Evolutionary conservation across 2,329 filamentous ascomycete species (phyloP).

Genomic region (Colletotrichum karsti): DNA sequence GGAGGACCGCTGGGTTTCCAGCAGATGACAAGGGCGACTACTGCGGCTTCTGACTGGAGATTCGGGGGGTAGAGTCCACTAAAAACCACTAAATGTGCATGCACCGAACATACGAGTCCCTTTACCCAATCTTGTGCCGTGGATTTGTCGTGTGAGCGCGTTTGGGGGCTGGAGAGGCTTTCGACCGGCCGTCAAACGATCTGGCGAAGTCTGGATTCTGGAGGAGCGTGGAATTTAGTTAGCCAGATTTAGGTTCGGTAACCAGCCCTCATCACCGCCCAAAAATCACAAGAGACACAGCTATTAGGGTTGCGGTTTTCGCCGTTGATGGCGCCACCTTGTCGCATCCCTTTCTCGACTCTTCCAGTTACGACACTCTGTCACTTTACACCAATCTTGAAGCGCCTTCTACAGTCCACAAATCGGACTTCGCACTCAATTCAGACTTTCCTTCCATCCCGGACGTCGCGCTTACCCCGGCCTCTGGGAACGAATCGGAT

Average conservation of each 20-base stretch:
- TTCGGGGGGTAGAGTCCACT: slow-evolving; percentile 23
- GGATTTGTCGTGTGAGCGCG: slow-evolving; percentile 26
- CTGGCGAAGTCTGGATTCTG: neutral
- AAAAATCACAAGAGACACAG: neutral
- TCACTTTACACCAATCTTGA: too few relatives aligned
- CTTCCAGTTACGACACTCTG: too few relatives aligned
- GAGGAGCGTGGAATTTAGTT: neutral
- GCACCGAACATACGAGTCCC: slow-evolving; percentile 19
- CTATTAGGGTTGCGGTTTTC: slow-evolving; percentile 14
- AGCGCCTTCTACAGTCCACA: too few relatives aligned
- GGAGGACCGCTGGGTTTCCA: slow-evolving; percentile 5
- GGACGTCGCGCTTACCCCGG: slow-evolving; percentile 16
- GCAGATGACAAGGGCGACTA: slow-evolving; percentile 6
- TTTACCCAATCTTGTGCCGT: slow-evolving; percentile 16
- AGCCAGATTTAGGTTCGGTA: neutral
- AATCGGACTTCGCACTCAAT: neutral
- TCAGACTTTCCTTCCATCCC: neutral
- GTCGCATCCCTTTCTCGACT: slow-evolving; percentile 2
- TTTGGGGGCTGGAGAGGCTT: slow-evolving; percentile 11
- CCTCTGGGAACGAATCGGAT: neutral
- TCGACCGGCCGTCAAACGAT: neutral
- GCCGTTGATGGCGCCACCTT: slow-evolving; percentile 13
- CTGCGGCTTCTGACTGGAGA: slow-evolving; percentile 23
- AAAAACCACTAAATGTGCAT: slow-evolving; percentile 24
- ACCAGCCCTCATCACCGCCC: neutral